Evolutionary conservation across 2,329 filamentous ascomycete species (phyloP), one percentile per base, ranked within the genome.

Genomic region (Aphanoascus verrucosus): DNA sequence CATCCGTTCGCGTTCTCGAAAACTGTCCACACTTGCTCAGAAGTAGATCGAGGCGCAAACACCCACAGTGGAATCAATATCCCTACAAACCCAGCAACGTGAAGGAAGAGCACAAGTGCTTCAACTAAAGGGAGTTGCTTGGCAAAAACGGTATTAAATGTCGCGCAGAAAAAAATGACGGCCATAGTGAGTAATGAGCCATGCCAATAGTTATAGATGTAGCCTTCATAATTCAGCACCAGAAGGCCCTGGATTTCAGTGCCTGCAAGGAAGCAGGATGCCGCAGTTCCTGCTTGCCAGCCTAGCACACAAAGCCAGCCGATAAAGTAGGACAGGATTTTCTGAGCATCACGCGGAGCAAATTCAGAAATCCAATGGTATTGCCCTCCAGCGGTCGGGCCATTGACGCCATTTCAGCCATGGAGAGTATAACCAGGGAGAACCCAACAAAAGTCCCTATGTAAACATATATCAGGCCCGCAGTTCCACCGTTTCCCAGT

Each of bases 321-420:
- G 23, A 53, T 67, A 65, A 54, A 8, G 35, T 74, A 77, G 49
- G 72, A 74, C 1, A 76, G 63, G 31, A 69, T 66, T 32, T 70
- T 73, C 52, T 73, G 70, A 31, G 57, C 65, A 7, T 59, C 61
- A 12, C 56, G 62, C 15, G 72, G 72, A 20, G 73, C 70, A 56
- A 76, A 73, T 38, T 73, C 67, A 12, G 66, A 68, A 5, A 72
- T 68, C 68, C 68, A 72, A 53, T 71, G 68, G 47, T 70, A 68
- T 49, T 70, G 67, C n/a, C 67, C 67, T 38, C 67, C 67, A 11
- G 70, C 64, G 38, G 68, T 72, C 14, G 71, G 71, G 11, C 70
- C 69, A 72, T 73, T 3, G 71, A 73, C 32, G 69, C 69, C 63
- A 72, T 68, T 56, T 72, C 70, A 17, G 69, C 67, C 51, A 72